Evolutionary conservation across 306 rosid genomes (phyloP).

Genomic region (Rosa rugosa): DNA sequence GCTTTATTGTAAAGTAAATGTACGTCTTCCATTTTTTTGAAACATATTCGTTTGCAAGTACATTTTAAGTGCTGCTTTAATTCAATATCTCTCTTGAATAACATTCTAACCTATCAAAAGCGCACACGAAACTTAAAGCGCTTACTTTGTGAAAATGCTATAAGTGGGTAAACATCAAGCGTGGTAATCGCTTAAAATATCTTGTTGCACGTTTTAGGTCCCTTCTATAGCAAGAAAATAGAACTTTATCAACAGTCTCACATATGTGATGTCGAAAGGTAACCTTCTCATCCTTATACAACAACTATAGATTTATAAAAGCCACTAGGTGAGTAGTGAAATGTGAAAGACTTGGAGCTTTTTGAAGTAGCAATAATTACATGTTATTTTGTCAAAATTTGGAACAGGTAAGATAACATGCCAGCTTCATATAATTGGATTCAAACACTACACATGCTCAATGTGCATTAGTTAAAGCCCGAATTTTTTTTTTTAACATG

Average conservation of each 20-base stretch:
- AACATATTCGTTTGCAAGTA: too few species aligned
- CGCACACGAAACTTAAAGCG: not conserved
- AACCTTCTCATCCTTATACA: constrained; percentile 2
- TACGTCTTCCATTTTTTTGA: too few species aligned
- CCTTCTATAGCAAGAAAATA: constrained; percentile 45
- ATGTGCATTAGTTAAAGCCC: too few species aligned
- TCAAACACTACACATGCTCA: not conserved
- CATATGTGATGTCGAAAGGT: constrained; percentile 28
- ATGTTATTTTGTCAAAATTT: not conserved
- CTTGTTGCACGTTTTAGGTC: constrained; percentile 27
- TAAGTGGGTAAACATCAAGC: constrained; percentile 1
- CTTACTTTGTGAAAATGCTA: not conserved
- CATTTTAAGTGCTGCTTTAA: too few species aligned
- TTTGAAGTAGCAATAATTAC: not conserved
- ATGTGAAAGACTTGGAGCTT: not conserved
- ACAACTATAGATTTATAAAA: not conserved
- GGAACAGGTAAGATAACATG: not conserved
- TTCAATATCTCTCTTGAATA: too few species aligned
- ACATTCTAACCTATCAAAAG: not conserved
- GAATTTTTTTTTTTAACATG: too few species aligned
- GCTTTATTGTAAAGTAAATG: too few species aligned
- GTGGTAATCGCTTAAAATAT: constrained; percentile 20
- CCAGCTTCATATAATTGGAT: not conserved
- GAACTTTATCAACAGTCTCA: constrained; percentile 23
- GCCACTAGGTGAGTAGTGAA: not conserved